Evolutionary conservation across 139 green algal genomes (phyloP).

Genomic region (Coccomyxa sp.): DNA sequence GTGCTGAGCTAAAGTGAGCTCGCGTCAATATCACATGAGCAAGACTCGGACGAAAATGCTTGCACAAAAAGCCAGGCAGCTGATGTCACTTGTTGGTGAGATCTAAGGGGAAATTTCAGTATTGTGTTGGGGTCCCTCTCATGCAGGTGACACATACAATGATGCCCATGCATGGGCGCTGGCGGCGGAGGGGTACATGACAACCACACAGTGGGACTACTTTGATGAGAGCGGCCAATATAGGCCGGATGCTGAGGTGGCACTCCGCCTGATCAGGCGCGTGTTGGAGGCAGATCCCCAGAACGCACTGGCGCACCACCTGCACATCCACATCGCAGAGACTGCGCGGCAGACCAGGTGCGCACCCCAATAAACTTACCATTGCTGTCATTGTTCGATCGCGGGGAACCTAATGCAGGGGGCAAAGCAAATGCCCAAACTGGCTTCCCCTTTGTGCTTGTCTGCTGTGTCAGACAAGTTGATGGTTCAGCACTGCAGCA

Average conservation of each 20-base stretch:
- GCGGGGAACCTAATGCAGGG: no score
- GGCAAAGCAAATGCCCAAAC: no score
- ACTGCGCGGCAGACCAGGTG: conserved; percentile 18
- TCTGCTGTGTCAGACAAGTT: no score
- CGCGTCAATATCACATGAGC: no score
- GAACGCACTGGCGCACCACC: conserved; percentile 42
- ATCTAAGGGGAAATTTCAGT: no score
- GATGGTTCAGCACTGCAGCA: no score
- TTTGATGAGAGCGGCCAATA: conserved; percentile 1
- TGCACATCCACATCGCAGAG: conserved; percentile 55
- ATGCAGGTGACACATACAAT: conserved; percentile 2
- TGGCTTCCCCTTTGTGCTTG: no score
- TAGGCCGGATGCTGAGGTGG: conserved; percentile 13
- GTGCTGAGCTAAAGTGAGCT: not conserved
- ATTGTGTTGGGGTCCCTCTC: no score
- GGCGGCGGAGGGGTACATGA: conserved; percentile 44
- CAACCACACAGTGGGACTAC: conserved; percentile 42
- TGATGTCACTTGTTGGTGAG: no score
- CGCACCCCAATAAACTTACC: not conserved
- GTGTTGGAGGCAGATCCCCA: conserved; percentile 19
- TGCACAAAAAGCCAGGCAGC: no score
- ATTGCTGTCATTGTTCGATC: no score
- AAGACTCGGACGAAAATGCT: no score
- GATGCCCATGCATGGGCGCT: conserved; percentile 34
- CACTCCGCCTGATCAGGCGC: conserved; percentile 32